Evolutionary conservation across 169 alveolate species (phyloP), one percentile per base, ranked within the genome.

Genomic region (Plasmodium adleri): DNA sequence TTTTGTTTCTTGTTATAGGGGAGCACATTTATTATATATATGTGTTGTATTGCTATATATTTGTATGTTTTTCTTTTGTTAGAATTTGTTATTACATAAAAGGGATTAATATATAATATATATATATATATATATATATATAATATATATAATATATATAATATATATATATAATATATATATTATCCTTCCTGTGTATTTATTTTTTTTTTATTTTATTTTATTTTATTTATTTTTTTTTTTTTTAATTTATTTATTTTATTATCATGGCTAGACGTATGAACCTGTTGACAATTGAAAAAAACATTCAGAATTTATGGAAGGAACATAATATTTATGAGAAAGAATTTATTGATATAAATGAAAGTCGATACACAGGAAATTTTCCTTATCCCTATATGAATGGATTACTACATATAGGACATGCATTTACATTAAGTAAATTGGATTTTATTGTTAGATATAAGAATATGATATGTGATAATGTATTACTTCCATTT

Each of bases 381-480:
- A 98, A 99, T 8, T 99, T 99, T 93, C 99, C 99, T 43, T 98
- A 96, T 90, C 99, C 99, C 0, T 99, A 99, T 85, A 98, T 98
- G 99, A 99, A 99, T 88, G 99, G 99, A 1, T 93, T 98, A 90
- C 94, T 99, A 74, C 99, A 99, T 88, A 94, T 99, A 66, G 99
- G 99, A 0, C 99, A 99, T 90, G 99, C 98, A 9, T 99, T 98
- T 92, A 97, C 99, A 0, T 92, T 98, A 80, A 96, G 99, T 20
- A 98, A 98, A 88, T 97, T 99, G 47, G 99, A 99, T 92, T 99
- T 99, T 75, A 97, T 96, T 47, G 98, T 99, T 13, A 93, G 99
- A 24, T 99, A 95, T 76, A 98, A 97, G 92, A 96, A 98, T 72
- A 95, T 98, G 93, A 90, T 92, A 26, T 99, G 99, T 9, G 98